These are phyloP conservation scores for Castanea sativa DNA, from an alignment of 306 rosid species.

Conservation along the genomic window DNA sequence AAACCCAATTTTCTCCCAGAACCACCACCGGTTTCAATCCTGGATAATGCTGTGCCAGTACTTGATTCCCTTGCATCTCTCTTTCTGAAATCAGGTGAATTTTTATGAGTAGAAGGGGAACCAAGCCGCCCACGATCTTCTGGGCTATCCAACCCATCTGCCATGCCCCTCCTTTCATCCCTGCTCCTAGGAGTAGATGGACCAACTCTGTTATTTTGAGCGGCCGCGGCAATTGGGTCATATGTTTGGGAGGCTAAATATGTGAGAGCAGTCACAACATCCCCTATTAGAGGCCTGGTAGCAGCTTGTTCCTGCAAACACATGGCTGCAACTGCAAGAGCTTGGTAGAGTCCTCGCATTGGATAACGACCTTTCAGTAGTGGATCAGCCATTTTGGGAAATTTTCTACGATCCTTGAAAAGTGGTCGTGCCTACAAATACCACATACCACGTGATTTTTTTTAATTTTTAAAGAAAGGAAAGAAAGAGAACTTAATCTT, in stretches of 20 bases:
- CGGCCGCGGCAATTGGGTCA: constrained; percentile 61
- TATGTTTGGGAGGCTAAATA: constrained; percentile 84
- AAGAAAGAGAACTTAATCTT: constrained; percentile 7
- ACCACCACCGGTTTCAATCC: constrained; percentile 65
- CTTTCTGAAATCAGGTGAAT: constrained; percentile 79
- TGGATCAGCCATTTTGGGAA: constrained; percentile 78
- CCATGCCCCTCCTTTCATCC: constrained; percentile 66
- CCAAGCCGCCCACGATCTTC: constrained; percentile 58
- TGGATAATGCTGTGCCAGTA: constrained; percentile 42
- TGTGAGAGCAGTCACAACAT: constrained; percentile 74
- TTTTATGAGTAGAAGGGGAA: constrained; percentile 68
- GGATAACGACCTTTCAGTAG: constrained; percentile 66
- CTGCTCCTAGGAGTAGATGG: constrained; percentile 77
- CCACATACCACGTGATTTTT: background rate
- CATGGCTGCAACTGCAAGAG: constrained; percentile 88
- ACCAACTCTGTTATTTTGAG: constrained; percentile 61
- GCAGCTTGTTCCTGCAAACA: constrained; percentile 77
- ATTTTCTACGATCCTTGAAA: constrained; percentile 61
- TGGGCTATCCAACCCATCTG: constrained; percentile 81
- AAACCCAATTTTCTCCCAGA: constrained; percentile 84
- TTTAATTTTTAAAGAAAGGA: background rate
- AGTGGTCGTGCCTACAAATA: constrained; percentile 65
- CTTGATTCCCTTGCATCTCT: constrained; percentile 62
- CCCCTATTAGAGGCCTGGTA: constrained; percentile 73
- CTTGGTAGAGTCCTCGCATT: constrained; percentile 69